Evolutionary conservation across 2,329 filamentous ascomycete genomes (phyloP), one percentile per base, ranked within the genome.

Genomic region (Cryphonectria japonica): DNA sequence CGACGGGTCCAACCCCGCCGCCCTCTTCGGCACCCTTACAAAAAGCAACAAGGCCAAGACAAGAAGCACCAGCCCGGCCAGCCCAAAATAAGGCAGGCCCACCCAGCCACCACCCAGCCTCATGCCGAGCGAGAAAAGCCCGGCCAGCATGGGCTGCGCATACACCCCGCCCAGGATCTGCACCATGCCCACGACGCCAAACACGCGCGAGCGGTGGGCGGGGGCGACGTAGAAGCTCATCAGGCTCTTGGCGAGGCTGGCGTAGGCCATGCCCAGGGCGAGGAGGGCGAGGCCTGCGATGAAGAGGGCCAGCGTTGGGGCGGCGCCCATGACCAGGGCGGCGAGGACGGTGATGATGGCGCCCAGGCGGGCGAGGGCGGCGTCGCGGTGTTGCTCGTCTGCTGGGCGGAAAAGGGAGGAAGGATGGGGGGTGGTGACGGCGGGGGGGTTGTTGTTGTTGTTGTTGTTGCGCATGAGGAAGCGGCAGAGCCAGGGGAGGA

Each of bases 221-320:
- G 76, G 74, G 39, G 77, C 75, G 13, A 79, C 75, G 70, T 78
- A 78, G 16, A 78, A 63, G 34, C 75, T 78, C 78, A 79, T 77
- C 11, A 79, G 66, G 57, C 78, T 79, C 43, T 75, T 74, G 1
- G 72, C 72, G n/a, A 79, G 67, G 39, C 76, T 78, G 32, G 66
- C 74, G 54, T 75, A 77, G n/a, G 76, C 76, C 8, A 77, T 76
- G 0, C 78, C 78, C 11, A 80, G 68, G 14, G 76, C 76, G 71
- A 78, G 75, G 13, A 80, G 54, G 9, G 77, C 16, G 2, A 80
- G 74, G 2, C 78, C 78, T 54, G 75, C 69, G 11, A 79, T 57
- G 66, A 80, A 79, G 29, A 66, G 68, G 4, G 73, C 60, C 2
- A 79, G 71, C 1, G 73, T 76, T 9, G 77, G 75, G 4, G 78